phyloP scores from a whole-genome alignment of 345 rosid genomes.

The Rhodamnia rubescens region DNA sequence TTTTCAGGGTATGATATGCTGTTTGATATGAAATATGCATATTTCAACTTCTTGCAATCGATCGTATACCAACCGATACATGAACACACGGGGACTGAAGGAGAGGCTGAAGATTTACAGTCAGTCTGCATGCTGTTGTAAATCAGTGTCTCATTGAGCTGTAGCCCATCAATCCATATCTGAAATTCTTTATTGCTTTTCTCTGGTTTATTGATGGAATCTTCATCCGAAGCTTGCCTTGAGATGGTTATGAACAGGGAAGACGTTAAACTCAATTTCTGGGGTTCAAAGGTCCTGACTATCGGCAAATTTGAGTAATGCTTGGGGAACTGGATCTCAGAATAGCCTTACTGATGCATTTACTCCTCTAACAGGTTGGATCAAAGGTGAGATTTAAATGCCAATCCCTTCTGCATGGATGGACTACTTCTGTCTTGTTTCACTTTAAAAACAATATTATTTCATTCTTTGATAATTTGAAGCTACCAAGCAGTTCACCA shows the following conservation, averaged over 20 bases:
- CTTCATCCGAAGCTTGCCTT: neutral
- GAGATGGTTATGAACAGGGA: neutral
- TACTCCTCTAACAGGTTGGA: neutral
- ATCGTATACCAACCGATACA: conserved; percentile 15
- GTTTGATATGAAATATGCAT: conserved; percentile 77
- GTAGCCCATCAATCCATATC: neutral
- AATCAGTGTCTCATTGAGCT: neutral
- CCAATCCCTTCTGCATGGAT: neutral
- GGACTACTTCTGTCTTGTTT: neutral
- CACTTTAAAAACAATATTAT: neutral
- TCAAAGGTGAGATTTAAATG: neutral
- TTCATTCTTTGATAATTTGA: neutral
- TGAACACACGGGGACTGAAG: neutral
- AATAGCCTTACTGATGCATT: neutral
- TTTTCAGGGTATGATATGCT: conserved; percentile 82
- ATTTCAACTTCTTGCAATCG: conserved; percentile 71
- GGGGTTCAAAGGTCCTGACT: neutral
- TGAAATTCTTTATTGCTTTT: neutral
- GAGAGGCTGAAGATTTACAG: neutral
- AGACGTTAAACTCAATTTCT: neutral
- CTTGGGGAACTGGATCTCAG: neutral
- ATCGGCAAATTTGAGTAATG: neutral
- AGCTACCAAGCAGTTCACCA: neutral
- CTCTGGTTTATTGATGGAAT: neutral
- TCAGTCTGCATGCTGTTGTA: neutral